Evolutionary conservation across 495 filamentous ascomycete genomes (phyloP), one percentile per base, ranked within the genome.

Genomic region (Penicillium paradoxum): DNA sequence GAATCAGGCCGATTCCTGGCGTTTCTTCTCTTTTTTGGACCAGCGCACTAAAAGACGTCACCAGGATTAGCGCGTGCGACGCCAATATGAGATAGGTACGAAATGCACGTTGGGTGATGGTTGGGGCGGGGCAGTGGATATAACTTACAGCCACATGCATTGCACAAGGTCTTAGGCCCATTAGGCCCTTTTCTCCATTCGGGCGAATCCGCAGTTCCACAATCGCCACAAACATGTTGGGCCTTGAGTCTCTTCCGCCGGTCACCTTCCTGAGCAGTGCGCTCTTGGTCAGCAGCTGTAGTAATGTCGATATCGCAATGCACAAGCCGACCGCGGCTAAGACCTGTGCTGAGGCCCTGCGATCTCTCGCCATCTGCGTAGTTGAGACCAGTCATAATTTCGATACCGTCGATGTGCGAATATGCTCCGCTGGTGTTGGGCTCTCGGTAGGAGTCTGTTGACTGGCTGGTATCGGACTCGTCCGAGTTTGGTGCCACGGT

Each of bases 111-210:
- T 34, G 18, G 53, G 13, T 33, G 34, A 17, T 7, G 34, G 24
- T 21, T 32, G 9, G 29, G 10, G 33, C 15, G 22, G 21, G 24
- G 32, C 32, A 18, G 19, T 36, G 32, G 15, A 59, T 32, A 29
- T 43, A 51, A 79, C 82, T 72, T 72, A 72, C 91, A 80, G 53
- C 93, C 93, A 71, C 93, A 98, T 19, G 93, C 93, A 75, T 98
- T 98, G 71, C 93, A 98, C 39, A 98, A 73, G 2, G 92, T 97
- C 72, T 98, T 97, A 3, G 93, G 93, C 6, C 93, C 93, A 48
- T 80, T 86, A 0, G 93, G 93, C 0, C 93, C 93, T 64, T 96
- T 97, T 51, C 93, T 79, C 93, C 93, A 98, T 73, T 98, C 93
- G 0, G 93, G 93, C 14, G 89, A 95, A 59, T 97, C 93, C 2